Evolutionary conservation across 805 yeast species (phyloP), one percentile per base, ranked within the genome.

Genomic region (Naumovozyma castellii): DNA sequence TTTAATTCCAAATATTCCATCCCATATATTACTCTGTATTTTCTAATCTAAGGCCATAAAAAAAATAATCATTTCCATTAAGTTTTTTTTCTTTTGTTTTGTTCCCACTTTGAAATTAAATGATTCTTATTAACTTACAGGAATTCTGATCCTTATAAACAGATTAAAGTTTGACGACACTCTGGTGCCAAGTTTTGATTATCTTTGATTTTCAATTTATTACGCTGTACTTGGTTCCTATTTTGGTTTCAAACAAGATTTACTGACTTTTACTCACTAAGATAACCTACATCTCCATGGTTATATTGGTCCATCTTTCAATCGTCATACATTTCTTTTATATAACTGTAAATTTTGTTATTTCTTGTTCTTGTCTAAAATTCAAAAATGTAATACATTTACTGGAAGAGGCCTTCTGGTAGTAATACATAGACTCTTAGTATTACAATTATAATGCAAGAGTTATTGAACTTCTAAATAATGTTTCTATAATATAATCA

Each of bases 241-340:
- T 84, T 84, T 80, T 77, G 76, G 81, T 20, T 34, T 43, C 68
- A 87, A 84, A 81, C 94, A 67, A 84, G 86, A 82, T 62, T 47
- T 35, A 49, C 9, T 37, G 80, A 75, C 70, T 61, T 61, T 67
- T 82, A 81, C 90, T 82, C 90, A 82, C 80, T 88, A 61, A 69
- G 67, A 57, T 70, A 64, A 36, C 48, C 59, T 51, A 37, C 40
- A 42, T 33, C 34, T 44, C 48, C 28, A 62, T 76, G 77, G 69
- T 49, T 67, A 62, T 64, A 60, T 66, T 66, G 84, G 80, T 79
- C 84, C 86, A 76, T 78, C 76, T 45, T 78, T 43, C 47, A 39
- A 80, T 53, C 59, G 50, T 50, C 50, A 34, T 33, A 51, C 43
- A 52, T 40, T 22, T 33, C 25, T 38, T 20, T 19, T 34, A 17